phyloP scores from a whole-genome alignment of 1,284 basidiomycete genomes.

The Leccinum subrobustum region DNA sequence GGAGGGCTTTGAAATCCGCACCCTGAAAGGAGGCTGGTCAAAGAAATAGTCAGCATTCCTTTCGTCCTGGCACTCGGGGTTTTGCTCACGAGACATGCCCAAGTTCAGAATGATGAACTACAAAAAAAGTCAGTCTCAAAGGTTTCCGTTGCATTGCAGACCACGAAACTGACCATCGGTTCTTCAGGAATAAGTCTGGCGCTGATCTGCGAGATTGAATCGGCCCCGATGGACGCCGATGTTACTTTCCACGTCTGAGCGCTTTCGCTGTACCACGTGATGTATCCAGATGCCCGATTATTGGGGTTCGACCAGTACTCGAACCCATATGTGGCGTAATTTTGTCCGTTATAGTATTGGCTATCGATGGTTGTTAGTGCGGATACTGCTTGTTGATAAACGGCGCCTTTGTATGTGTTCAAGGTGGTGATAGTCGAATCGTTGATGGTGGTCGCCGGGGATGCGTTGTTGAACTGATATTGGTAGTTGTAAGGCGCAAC shows the following conservation, averaged over 20 bases:
- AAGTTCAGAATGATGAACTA: slow-evolving; percentile 77
- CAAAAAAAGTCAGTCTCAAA: slow-evolving; percentile 6
- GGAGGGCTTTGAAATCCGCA: slow-evolving; percentile 63
- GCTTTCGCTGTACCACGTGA: slow-evolving; percentile 71
- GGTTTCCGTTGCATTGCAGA: not conserved
- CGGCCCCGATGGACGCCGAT: slow-evolving; percentile 57
- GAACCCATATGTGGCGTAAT: slow-evolving; percentile 61
- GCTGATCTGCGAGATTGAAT: slow-evolving; percentile 52
- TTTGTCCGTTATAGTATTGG: slow-evolving; percentile 51
- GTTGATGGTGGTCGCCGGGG: slow-evolving; percentile 53
- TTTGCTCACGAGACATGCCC: slow-evolving; percentile 58
- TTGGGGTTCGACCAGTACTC: slow-evolving; percentile 75
- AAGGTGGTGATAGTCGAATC: slow-evolving; percentile 50
- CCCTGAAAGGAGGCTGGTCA: slow-evolving; percentile 57
- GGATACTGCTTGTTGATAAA: slow-evolving; percentile 79
- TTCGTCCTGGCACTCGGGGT: not conserved
- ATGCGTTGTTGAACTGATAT: slow-evolving; percentile 59
- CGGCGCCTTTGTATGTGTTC: slow-evolving; percentile 77
- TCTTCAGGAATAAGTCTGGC: slow-evolving; percentile 72
- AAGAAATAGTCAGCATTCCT: slow-evolving; percentile 7
- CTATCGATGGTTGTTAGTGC: slow-evolving; percentile 57
- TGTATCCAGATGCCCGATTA: slow-evolving; percentile 60
- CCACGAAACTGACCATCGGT: slow-evolving; percentile 51
- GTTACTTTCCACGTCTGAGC: slow-evolving; percentile 66
- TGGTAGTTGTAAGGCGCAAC: slow-evolving; percentile 76